Percentiles rank a stretch among this genome's conserved stretches.
Evolutionary conservation across 2,329 filamentous ascomycete species (phyloP).

Genomic region (Colletotrichum limetticola): DNA sequence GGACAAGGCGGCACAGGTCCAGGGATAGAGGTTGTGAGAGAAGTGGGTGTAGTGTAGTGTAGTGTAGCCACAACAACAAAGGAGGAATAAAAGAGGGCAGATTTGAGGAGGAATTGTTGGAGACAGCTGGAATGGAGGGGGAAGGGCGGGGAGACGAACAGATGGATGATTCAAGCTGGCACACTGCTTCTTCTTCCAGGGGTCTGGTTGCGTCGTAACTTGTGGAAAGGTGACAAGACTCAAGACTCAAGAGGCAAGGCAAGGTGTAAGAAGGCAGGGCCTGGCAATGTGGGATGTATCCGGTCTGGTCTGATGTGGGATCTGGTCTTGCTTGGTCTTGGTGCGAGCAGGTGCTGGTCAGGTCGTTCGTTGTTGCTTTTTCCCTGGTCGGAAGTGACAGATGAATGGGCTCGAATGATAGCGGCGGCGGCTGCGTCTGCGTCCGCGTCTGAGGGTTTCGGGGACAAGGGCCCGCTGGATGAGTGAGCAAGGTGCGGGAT

Average conservation of each 20-base stretch:
- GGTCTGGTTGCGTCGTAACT: background rate
- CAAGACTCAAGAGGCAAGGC: background rate
- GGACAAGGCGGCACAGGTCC: background rate
- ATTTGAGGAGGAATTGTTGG: background rate
- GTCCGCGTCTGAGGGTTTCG: slow-evolving; percentile 18
- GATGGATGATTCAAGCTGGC: slow-evolving; percentile 21
- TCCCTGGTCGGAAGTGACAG: slow-evolving; percentile 10
- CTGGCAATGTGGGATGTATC: slow-evolving; percentile 7
- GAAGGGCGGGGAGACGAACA: slow-evolving; percentile 26
- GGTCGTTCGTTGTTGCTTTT: slow-evolving; percentile 6
- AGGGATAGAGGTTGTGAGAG: background rate
- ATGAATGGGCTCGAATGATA: background rate
- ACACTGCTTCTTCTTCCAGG: slow-evolving; percentile 4
- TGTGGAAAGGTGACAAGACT: background rate
- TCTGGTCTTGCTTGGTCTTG: background rate
- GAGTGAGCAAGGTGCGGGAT: slow-evolving; percentile 1
- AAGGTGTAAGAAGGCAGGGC: background rate
- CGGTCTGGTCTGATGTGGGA: background rate
- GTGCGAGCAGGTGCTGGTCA: background rate
- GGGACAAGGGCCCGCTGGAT: slow-evolving; percentile 8
- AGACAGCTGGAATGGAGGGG: slow-evolving; percentile 4
- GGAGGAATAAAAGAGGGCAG: slow-evolving; percentile 26
- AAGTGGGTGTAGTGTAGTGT: background rate
- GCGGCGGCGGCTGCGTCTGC: slow-evolving; percentile 23
- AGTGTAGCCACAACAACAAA: slow-evolving; percentile 1